Evolutionary conservation across 768 basidiomycete genomes (phyloP).

Genomic region (Strobilomyces dryophilus): DNA sequence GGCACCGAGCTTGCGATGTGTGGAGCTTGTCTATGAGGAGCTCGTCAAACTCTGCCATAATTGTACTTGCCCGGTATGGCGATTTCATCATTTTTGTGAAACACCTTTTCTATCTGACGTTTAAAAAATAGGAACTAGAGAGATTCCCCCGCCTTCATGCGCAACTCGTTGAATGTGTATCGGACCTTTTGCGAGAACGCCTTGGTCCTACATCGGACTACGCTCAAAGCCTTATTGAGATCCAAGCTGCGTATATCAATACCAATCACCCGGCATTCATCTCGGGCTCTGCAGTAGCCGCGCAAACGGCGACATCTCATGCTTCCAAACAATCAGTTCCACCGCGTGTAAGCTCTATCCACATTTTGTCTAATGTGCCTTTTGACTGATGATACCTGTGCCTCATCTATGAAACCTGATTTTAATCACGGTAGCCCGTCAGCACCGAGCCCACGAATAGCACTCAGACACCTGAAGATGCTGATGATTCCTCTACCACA

Average conservation of each 20-base stretch:
- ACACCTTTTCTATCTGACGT: constrained; percentile 8
- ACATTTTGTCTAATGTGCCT: constrained; percentile 3
- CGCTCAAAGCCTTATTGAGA: constrained; percentile 90
- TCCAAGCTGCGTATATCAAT: constrained; percentile 99
- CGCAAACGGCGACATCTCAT: constrained; percentile 43
- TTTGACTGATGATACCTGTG: constrained; percentile 11
- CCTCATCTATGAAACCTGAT: constrained; percentile 7
- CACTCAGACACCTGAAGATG: constrained; percentile 48
- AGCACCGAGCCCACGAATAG: constrained; percentile 63
- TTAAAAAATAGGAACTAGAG: constrained; percentile 71
- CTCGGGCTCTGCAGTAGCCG: constrained; percentile 64
- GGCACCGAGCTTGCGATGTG: constrained; percentile 90
- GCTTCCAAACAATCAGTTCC: constrained; percentile 41
- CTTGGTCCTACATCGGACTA: constrained; percentile 97
- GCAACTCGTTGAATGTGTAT: constrained; percentile 94
- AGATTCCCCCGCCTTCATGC: constrained; percentile 92
- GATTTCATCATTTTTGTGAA: background rate
- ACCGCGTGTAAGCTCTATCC: constrained; percentile 46
- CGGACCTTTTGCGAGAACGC: constrained; percentile 90
- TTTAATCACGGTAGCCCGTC: constrained; percentile 43
- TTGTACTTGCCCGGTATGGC: constrained; percentile 80
- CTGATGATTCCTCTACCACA: constrained; percentile 53
- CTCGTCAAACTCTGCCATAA: constrained; percentile 99
- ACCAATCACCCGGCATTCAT: constrained; percentile 98
- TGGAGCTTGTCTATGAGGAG: constrained; percentile 98